Percentiles rank a stretch among this genome's conserved stretches.
phyloP scores from a whole-genome alignment of 345 rosid species.

The Gossypium sturtianum region DNA sequence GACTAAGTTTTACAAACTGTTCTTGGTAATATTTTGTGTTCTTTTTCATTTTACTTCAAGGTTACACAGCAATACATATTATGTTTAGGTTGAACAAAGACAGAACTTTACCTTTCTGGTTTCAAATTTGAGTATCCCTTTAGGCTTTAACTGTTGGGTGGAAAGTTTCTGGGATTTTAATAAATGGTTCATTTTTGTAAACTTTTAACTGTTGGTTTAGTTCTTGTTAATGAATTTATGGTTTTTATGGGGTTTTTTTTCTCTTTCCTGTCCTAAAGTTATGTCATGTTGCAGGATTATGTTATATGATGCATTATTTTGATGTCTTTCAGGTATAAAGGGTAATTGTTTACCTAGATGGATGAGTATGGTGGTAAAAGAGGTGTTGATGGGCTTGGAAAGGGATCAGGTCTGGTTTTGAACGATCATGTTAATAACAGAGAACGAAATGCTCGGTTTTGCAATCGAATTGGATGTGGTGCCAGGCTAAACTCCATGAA shows the following conservation, averaged over 20 bases:
- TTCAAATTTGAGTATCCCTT: too few species aligned
- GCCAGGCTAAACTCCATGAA: slow-evolving; percentile 48
- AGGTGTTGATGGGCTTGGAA: slow-evolving; percentile 39
- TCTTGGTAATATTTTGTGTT: too few species aligned
- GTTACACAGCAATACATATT: too few species aligned
- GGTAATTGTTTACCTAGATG: slow-evolving; percentile 37
- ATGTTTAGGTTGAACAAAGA: too few species aligned
- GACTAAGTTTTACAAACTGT: too few species aligned
- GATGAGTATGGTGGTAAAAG: slow-evolving; percentile 70
- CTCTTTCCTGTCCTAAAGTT: not conserved
- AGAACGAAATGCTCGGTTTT: slow-evolving; percentile 52
- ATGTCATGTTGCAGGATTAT: slow-evolving; percentile 1
- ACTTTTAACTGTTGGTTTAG: too few species aligned
- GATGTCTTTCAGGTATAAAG: slow-evolving; percentile 30
- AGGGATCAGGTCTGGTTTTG: slow-evolving; percentile 47
- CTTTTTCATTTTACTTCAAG: too few species aligned
- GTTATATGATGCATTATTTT: not conserved
- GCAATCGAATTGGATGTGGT: slow-evolving; percentile 58
- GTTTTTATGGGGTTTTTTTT: not conserved
- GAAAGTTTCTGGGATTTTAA: too few species aligned
- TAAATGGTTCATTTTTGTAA: too few species aligned
- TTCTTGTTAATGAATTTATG: not conserved
- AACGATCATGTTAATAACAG: slow-evolving; percentile 50
- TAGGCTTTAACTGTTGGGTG: too few species aligned
- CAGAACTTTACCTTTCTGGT: too few species aligned